Percentiles rank a stretch among this genome's conserved stretches.
These are phyloP conservation scores for Phlyctochytrium arcticum DNA, from an alignment of 192 early-diverging fungal genomes.

Conservation along the genomic window DNA sequence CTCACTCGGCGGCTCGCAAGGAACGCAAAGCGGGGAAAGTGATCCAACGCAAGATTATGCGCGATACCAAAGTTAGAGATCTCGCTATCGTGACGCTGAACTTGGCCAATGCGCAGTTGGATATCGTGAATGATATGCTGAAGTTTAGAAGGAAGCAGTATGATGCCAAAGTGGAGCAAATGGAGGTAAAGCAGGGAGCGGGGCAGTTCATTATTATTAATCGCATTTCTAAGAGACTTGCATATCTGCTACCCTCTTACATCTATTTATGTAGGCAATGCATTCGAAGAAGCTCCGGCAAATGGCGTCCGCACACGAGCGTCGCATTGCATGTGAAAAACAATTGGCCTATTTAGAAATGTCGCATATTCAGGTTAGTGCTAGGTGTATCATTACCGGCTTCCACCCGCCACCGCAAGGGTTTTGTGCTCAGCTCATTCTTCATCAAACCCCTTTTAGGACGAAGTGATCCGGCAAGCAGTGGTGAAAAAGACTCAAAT, in stretches of 20 bases:
- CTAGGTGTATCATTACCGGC: too few species aligned
- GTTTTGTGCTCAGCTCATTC: too few species aligned
- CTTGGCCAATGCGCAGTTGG: constrained; percentile 7
- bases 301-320: too few species aligned
- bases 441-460: too few species aligned
- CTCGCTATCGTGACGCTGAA: constrained; percentile 12
- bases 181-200: constrained; percentile 11
- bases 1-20: constrained; percentile 2
- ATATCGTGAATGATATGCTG: constrained; percentile 11
- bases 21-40: constrained; percentile 26
- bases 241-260: not conserved
- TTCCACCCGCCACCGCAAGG: too few species aligned
- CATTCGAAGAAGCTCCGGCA: too few species aligned
- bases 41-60: constrained; percentile 17
- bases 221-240: not conserved
- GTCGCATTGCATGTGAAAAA: too few species aligned
- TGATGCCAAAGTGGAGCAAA: constrained; percentile 18
- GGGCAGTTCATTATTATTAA: too few species aligned
- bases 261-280: too few species aligned
- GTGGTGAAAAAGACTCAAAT: constrained; percentile 31
- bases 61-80: constrained; percentile 25
- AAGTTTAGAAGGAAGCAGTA: constrained; percentile 13
- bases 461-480: constrained; percentile 22
- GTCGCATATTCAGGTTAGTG: too few species aligned
- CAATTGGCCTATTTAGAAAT: too few species aligned